These are phyloP conservation scores for Vitis labrusca DNA, from an alignment of 164 flowering plant genomes.

Conservation along the genomic window DNA sequence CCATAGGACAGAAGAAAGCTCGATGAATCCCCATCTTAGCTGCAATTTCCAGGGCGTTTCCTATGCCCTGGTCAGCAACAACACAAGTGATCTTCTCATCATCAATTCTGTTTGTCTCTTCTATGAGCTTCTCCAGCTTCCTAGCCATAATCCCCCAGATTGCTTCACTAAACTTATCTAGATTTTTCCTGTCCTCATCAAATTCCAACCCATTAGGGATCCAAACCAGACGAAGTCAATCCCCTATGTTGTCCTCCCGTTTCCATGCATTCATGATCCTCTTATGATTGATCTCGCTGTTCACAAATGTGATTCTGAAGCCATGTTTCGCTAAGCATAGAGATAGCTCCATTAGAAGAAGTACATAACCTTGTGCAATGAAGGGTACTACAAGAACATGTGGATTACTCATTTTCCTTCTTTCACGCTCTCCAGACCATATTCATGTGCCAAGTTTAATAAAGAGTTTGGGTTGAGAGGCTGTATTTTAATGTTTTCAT, in stretches of 20 bases:
- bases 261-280: constrained; percentile 13
- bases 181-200: constrained; percentile 22
- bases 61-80: constrained; percentile 29
- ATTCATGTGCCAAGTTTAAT: too few species aligned
- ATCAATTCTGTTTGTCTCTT: constrained; percentile 13
- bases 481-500: too few species aligned
- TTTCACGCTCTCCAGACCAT: neutral
- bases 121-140: constrained; percentile 29
- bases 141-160: constrained; percentile 19
- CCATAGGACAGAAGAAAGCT: constrained; percentile 37
- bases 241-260: neutral
- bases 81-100: constrained; percentile 22
- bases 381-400: constrained; percentile 40
- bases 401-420: constrained; percentile 17
- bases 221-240: constrained; percentile 21
- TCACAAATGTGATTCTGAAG: constrained; percentile 32
- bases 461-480: too few species aligned
- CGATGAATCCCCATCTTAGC: constrained; percentile 25
- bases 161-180: constrained; percentile 11
- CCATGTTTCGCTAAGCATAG: constrained; percentile 25
- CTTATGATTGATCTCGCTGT: constrained; percentile 26
- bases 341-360: constrained; percentile 43
- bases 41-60: constrained; percentile 33
- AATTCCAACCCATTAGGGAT: constrained; percentile 39
- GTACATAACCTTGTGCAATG: constrained; percentile 50